Base-by-base conservation (phyloP, 768 basidiomycete species). In the Collybia nuda region DNA sequence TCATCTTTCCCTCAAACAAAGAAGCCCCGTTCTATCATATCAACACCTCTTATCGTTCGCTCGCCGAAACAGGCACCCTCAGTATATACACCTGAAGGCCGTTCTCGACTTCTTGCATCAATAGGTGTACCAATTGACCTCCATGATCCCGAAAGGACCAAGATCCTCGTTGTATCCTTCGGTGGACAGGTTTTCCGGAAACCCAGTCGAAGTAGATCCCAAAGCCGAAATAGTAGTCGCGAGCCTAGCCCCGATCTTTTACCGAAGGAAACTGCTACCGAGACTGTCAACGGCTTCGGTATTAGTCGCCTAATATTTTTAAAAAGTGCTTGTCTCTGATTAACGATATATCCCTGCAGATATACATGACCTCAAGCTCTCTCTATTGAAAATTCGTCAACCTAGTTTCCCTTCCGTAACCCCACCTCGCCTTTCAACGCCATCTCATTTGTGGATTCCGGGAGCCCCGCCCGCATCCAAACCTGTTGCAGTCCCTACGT, bases 141-240 rank as follows among this genome's bases (percentile, higher is more conserved):
- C 5, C 80, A 84, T 29, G 73, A 83, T 50, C 65, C 73, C 0
- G 51, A 55, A 4, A 65, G 55, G 18, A 82, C 79, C 2, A 86
- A 81, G 58, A 79, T 92, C 37, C 74, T 91, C 22, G 69, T 91
- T 22, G 86, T 92, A 6, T 90, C 88, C 1, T 92, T 92, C 59
- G 89, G 89, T 14, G 89, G 89, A 0, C 89, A 92, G 58, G 70
- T 84, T 6, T 85, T 91, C 64, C 79, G 77, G 48, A 75, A 73
- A 44, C 84, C 84, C 2, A 76, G 70, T 51, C 60, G 72, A 38
- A 80, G 79, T 57, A 63, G 70, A 40, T 54, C 45, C 22, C 62
- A 55, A 18, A 73, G 67, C 49, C 58, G 65, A 15, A 57, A 55
- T 39, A 36, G 55, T 6, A 71, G 68, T 44, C 62, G 61, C 19